Evolutionary conservation across 352 stramenopile genomes (phyloP).

Genomic region (Pythium brachiatum): DNA sequence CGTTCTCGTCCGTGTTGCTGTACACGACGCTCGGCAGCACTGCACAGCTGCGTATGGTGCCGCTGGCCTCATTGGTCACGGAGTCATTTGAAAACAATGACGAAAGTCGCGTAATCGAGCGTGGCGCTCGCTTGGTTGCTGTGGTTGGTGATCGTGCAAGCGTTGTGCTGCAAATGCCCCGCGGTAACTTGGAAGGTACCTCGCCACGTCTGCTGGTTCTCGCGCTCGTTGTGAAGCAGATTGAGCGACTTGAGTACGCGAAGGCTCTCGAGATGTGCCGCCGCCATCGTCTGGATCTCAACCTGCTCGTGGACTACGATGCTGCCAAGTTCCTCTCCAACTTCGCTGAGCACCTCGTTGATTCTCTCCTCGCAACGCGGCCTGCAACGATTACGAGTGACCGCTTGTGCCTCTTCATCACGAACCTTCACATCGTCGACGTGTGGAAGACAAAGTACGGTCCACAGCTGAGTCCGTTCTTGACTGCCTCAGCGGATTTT

Average conservation of each 20-base stretch:
- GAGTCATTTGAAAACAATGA: slow-evolving; percentile 8
- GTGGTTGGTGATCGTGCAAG: slow-evolving; percentile 47
- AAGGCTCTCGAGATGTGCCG: slow-evolving; percentile 64
- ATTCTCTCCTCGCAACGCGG: slow-evolving; percentile 30
- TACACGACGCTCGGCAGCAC: slow-evolving; percentile 65
- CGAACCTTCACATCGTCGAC: slow-evolving; percentile 63
- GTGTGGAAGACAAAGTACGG: slow-evolving; percentile 73
- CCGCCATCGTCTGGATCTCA: slow-evolving; percentile 77
- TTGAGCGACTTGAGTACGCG: slow-evolving; percentile 39
- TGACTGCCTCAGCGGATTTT: background rate
- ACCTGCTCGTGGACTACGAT: slow-evolving; percentile 71
- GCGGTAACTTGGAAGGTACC: slow-evolving; percentile 74
- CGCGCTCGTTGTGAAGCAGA: slow-evolving; percentile 38
- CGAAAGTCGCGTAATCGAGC: slow-evolving; percentile 51
- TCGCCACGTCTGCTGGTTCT: slow-evolving; percentile 61
- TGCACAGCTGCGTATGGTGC: slow-evolving; percentile 52
- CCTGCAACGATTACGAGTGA: slow-evolving; percentile 47
- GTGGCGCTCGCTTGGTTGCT: slow-evolving; percentile 57
- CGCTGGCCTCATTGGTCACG: slow-evolving; percentile 27
- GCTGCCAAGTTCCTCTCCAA: slow-evolving; percentile 36
- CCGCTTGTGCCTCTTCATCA: slow-evolving; percentile 71
- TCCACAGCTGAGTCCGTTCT: slow-evolving; percentile 35
- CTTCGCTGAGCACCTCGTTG: slow-evolving; percentile 32
- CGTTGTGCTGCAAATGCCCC: slow-evolving; percentile 72
- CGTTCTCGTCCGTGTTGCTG: slow-evolving; percentile 41